Base-by-base conservation (phyloP, 2,329 filamentous ascomycete genomes). In the Aspergillus sp. region DNA sequence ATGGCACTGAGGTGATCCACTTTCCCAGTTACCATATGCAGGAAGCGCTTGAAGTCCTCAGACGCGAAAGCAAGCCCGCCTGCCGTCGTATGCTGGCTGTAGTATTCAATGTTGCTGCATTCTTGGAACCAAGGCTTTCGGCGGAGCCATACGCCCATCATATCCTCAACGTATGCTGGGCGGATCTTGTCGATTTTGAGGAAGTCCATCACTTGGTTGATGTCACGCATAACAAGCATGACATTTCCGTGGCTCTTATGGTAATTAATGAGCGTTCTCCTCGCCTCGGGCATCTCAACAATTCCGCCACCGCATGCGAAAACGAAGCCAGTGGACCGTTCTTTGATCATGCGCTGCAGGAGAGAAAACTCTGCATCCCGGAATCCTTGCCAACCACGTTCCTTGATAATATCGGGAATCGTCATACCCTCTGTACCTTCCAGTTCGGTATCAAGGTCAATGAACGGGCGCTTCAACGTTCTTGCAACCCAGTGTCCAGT, bases 281-380 rank as follows among this genome's bases (percentile, higher is more conserved):
- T 78, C 13, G 86, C 86, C 49, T 82, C 80, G 1, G 81, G 74
- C 1, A 76, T 83, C 57, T 98, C 91, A 8, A 98, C 88, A 17
- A 98, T 75, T 17, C 91, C 91, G 26, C 91, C 91, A 33, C 91
- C 91, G 45, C 89, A 96, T 1, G 91, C 91, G 53, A 98, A 86
- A 40, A 98, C 74, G 51, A 93, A 70, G 3, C 82, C 82, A 2
- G 71, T 74, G 2, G 82, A 68, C 47, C 83, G 81, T 35, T 88
- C 84, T 33, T 76, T 74, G 55, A 93, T 75, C 16, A 84, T 74
- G 26, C 78, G 75, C 42, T 75, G 72, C 5, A 98, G 67, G 4
- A 95, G 67, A 3, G 74, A 73, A 6, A 89, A 60, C 56, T 98
- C 91, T 14, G 81, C 78, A 15, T 74, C 70, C 33, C 91, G 75